phyloP scores from a whole-genome alignment of 2,329 filamentous ascomycete species.

The Magnaporthiopsis poae region DNA sequence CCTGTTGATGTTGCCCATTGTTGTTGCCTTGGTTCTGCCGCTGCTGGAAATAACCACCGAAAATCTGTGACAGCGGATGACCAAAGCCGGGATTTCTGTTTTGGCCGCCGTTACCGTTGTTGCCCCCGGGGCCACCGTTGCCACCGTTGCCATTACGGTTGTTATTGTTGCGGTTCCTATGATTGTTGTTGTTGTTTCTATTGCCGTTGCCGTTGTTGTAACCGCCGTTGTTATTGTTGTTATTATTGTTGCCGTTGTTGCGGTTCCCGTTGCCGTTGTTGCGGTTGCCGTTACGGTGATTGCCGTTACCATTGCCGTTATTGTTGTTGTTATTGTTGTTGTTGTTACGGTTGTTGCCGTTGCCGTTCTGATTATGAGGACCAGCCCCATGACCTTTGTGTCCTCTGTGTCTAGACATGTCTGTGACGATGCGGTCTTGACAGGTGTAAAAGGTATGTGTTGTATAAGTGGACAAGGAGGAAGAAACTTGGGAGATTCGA shows the following conservation, averaged over 20 bases:
- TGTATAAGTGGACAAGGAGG: neutral
- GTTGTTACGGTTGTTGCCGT: conserved; percentile 17
- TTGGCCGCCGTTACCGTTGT: conserved; percentile 9
- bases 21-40: conserved; percentile 8
- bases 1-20: neutral
- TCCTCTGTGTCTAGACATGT: neutral
- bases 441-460: neutral
- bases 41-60: neutral
- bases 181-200: too few species aligned
- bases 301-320: conserved; percentile 20
- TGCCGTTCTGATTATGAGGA: neutral
- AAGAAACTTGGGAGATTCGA: neutral
- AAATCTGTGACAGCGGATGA: too few species aligned
- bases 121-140: neutral
- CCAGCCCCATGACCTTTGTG: neutral
- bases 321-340: conserved; percentile 21
- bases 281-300: conserved; percentile 13
- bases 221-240: neutral
- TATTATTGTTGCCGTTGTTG: conserved; percentile 8
- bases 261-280: conserved; percentile 15
- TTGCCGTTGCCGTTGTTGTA: too few species aligned
- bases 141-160: neutral
- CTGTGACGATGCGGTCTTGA: neutral
- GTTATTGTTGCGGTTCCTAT: neutral
- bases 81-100: neutral